Percentiles rank a stretch among this genome's conserved stretches.
These are phyloP conservation scores for Xylaria curta DNA, from an alignment of 495 filamentous ascomycete genomes.

Conservation along the genomic window DNA sequence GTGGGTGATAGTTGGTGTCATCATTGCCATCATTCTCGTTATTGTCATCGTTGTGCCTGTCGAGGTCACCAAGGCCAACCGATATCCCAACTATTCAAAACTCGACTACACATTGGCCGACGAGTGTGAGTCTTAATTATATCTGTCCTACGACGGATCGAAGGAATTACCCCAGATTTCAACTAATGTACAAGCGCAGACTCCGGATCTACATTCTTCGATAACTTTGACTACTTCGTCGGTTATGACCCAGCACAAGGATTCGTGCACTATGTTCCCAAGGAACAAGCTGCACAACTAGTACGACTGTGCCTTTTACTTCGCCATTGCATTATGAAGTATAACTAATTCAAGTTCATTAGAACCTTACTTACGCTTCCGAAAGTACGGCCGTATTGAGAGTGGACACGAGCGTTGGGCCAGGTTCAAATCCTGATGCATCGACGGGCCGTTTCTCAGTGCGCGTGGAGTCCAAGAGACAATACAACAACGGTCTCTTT, in stretches of 20 bases:
- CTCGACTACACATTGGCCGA: slow-evolving; percentile 47
- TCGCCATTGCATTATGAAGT: not conserved
- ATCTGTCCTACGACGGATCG: not conserved
- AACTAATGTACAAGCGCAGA: slow-evolving; percentile 40
- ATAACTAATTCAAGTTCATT: slow-evolving; percentile 53
- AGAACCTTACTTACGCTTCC: slow-evolving; percentile 64
- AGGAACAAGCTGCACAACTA: slow-evolving; percentile 33
- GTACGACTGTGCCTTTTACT: slow-evolving; percentile 28
- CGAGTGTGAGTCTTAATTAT: slow-evolving; percentile 43
- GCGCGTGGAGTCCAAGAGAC: slow-evolving; percentile 58
- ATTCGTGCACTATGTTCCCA: slow-evolving; percentile 53
- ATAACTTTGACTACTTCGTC: slow-evolving; percentile 56
- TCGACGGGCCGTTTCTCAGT: slow-evolving; percentile 61
- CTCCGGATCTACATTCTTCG: slow-evolving; percentile 57
- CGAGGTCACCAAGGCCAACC: slow-evolving; percentile 56
- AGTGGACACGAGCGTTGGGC: slow-evolving; percentile 53
- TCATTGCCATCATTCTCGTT: slow-evolving; percentile 52
- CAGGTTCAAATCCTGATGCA: slow-evolving; percentile 37
- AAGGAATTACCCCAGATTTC: not conserved
- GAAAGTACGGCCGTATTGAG: slow-evolving; percentile 49
- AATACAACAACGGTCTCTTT: slow-evolving; percentile 63
- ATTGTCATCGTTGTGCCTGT: slow-evolving; percentile 56
- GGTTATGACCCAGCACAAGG: slow-evolving; percentile 47
- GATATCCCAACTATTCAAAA: slow-evolving; percentile 47
- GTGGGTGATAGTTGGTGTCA: slow-evolving; percentile 47